Conservation (phyloP, 202 grass and related monocot genomes). For the Saccharum hybrid region DNA sequence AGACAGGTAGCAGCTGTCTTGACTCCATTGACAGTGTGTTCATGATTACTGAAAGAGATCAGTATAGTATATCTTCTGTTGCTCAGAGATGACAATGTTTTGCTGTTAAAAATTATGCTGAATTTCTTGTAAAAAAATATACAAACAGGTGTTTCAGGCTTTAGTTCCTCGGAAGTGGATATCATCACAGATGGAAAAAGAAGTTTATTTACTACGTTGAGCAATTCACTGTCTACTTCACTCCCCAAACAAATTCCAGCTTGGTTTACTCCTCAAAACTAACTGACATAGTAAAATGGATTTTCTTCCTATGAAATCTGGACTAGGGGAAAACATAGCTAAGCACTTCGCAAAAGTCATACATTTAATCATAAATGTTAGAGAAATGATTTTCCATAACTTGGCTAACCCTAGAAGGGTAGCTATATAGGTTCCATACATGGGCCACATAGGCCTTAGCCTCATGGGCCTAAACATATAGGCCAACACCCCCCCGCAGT, state of each 20-base stretch:
- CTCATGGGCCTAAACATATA: too few species aligned
- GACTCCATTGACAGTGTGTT: slow-evolving; percentile 3
- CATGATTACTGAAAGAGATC: not conserved
- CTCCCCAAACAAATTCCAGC: not conserved
- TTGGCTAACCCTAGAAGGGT: too few species aligned
- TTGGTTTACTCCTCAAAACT: not conserved
- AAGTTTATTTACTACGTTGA: not conserved
- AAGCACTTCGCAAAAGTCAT: not conserved
- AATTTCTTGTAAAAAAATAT: not conserved
- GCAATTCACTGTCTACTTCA: not conserved
- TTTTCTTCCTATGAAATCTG: not conserved
- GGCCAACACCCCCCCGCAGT: too few species aligned
- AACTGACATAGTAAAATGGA: not conserved
- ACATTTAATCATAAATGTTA: not conserved
- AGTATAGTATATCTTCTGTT: slow-evolving; percentile 4
- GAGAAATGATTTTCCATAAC: too few species aligned
- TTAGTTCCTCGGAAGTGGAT: not conserved
- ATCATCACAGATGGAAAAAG: not conserved
- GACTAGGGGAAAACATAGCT: not conserved
- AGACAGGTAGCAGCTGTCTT: not conserved
- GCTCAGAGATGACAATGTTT: not conserved
- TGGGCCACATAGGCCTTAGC: too few species aligned
- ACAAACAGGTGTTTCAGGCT: not conserved
- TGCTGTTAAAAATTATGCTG: not conserved
- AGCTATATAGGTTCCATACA: too few species aligned